Base-by-base conservation (phyloP, 2,329 filamentous ascomycete species). In the Epichloe sylvatica region DNA sequence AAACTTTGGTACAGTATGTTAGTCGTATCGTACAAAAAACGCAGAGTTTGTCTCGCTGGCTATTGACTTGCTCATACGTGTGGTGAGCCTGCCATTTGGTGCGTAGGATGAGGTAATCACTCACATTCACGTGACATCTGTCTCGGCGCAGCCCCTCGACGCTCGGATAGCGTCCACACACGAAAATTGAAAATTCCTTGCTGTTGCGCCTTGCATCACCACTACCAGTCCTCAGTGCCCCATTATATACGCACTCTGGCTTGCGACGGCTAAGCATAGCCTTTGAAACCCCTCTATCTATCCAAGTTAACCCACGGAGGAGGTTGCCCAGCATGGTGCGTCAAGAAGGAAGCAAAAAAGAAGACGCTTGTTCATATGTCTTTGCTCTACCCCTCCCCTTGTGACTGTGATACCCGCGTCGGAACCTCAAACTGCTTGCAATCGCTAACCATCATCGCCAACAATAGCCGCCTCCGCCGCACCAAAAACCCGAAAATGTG, bases 401-500 rank as follows among this genome's bases (percentile, higher is more conserved):
- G 49, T 47, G 35, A 51, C 53, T 50, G 52, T 56, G 51, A 61
- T 63, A 54, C 55, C 33, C 44, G 30, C 37, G n/a, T 35, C 35
- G 8, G n/a, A 35, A 35, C 9, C 34, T 30, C 36, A 33, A 40
- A 25, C 9, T 39, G 13, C 34, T 40, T 30, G 23, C 30, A 25
- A 38, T 49, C 23, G 34, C 50, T 48, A 46, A 50, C 43, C 19
- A 38, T 19, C 30, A 30, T 40, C 13, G n/a, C 23, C 30, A 42
- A 47, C 19, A 41, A 61, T 55, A 91, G 92, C 88, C 92, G 76
- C 92, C 92, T 68, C 90, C 90, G 74, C 86, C 89, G 60, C 89
- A 97, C 70, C 90, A 92, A 69, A 94, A 94, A 72, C 92, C 92
- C 65, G 92, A 98, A 77, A 98, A 98, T 83, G 90, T 96, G 67